phyloP scores from a whole-genome alignment of 2,329 filamentous ascomycete genomes.

The Hypoxylon sp. region DNA sequence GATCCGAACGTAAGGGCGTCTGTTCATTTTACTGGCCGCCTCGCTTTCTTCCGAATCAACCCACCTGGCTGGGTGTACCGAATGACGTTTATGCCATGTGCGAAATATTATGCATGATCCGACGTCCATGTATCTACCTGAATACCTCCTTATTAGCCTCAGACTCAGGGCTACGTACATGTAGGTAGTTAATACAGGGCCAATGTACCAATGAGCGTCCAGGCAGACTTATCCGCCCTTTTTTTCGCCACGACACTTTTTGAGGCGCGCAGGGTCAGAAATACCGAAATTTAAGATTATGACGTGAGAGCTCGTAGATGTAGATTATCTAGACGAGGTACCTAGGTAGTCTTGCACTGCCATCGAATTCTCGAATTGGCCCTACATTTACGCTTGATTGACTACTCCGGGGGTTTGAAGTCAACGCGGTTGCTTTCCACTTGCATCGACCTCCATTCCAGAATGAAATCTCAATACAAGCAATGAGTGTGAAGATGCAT shows the following conservation, averaged over 20 bases:
- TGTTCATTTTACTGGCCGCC: neutral
- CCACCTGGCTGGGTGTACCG: neutral
- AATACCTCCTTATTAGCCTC: no score
- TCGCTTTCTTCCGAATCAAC: neutral
- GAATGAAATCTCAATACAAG: neutral
- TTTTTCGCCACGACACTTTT: neutral
- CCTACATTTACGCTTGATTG: neutral
- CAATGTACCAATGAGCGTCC: neutral
- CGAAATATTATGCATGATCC: neutral
- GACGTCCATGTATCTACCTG: no score
- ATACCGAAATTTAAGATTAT: neutral
- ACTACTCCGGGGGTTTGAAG: neutral
- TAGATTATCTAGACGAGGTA: neutral
- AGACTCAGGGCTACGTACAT: no score
- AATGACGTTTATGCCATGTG: neutral
- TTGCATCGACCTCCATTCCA: neutral
- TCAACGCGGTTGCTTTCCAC: neutral
- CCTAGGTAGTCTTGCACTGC: neutral
- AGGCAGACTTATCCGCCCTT: constrained; percentile 13
- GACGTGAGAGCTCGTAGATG: neutral
- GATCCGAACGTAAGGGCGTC: neutral
- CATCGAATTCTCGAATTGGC: neutral
- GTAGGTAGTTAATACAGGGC: neutral
- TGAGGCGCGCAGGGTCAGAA: neutral
- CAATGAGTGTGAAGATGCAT: no score